Evolutionary conservation across 768 basidiomycete genomes (phyloP).

Genomic region (Lactarius sp.): DNA sequence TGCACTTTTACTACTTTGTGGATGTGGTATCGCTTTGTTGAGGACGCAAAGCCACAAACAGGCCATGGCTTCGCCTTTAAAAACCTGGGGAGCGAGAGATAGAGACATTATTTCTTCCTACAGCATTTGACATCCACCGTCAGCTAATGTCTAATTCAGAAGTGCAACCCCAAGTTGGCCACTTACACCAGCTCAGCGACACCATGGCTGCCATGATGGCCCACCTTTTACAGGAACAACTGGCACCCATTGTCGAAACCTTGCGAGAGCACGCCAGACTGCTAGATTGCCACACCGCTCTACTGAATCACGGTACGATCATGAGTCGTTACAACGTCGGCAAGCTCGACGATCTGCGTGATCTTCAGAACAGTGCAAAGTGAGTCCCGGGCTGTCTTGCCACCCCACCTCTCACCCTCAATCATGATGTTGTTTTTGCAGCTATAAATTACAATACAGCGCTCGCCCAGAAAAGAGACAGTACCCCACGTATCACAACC

Average conservation of each 20-base stretch:
- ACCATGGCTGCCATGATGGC: not conserved
- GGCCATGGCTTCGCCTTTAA: not conserved
- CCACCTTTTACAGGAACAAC: slow-evolving; percentile 12
- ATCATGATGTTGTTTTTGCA: not conserved
- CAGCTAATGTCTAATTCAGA: slow-evolving; percentile 1
- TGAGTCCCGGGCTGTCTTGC: not conserved
- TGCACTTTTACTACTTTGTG: too few species aligned
- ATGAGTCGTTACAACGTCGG: slow-evolving; percentile 21
- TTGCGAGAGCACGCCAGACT: slow-evolving; percentile 16
- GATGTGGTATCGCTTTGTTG: too few species aligned
- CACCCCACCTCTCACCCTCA: not conserved
- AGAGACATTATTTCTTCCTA: not conserved
- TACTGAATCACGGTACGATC: slow-evolving; percentile 10
- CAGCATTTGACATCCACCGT: not conserved
- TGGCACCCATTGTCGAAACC: slow-evolving; percentile 12
- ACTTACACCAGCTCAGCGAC: slow-evolving; percentile 1
- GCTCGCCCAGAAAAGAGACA: slow-evolving; percentile 1
- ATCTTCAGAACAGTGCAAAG: slow-evolving; percentile 16
- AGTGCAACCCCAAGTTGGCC: not conserved
- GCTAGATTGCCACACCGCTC: slow-evolving; percentile 12
- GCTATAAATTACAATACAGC: slow-evolving; percentile 9
- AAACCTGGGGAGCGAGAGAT: not conserved
- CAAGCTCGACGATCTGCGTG: slow-evolving; percentile 18
- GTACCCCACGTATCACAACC: not conserved
- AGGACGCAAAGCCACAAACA: too few species aligned